Evolutionary conservation across 495 filamentous ascomycete species (phyloP), one percentile per base, ranked within the genome.

Genomic region (Acidomyces sp.): DNA sequence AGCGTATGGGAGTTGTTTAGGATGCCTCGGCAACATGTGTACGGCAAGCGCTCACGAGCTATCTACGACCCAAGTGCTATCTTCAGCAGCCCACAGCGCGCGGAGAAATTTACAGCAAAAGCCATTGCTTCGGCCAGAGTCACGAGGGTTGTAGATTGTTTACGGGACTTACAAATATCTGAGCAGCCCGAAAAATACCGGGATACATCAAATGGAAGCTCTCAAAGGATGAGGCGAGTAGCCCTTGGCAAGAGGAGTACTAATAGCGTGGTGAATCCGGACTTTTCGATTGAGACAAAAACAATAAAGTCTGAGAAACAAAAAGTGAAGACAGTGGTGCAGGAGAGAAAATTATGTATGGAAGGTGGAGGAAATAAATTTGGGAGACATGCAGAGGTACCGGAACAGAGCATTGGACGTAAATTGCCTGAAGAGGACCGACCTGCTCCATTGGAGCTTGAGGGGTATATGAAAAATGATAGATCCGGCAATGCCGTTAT

Each of bases 11-110:
- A n/a, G n/a, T n/a, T n/a, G n/a, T n/a, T 28, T 28, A 34, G 12
- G 24, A 60, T 60, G 57, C 56, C 56, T 3, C 46, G 43, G 18
- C 55, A 45, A 34, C 34, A 51, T 23, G 55, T 58, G 13, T 60
- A 60, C 29, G 57, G 57, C 33, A 60, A 60, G 29, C 50, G 51
- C 26, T 34, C 50, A 15, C 48, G 43, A 37, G 45, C 48, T 15
- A 17, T 28, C 13, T 39, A 34, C 34, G 46, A 38, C 21, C 23
- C 49, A 6, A 34, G 32, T 25, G 43, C 43, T 12, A 35, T 43
- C 5, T 51, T 51, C 16, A 39, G 15, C 32, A 51, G 48, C 30
- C 43, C 48, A 20, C 31, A 41, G 23, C 42, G 43, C 20, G 6
- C 31, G 6, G 7, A 15, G 32, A 28, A 18, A 21, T 36, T 11